A percentile compares a stretch with the other conserved stretches of the same genome.
Conservation (phyloP, 768 basidiomycete genomes). For the Lentinus tigrinus region DNA sequence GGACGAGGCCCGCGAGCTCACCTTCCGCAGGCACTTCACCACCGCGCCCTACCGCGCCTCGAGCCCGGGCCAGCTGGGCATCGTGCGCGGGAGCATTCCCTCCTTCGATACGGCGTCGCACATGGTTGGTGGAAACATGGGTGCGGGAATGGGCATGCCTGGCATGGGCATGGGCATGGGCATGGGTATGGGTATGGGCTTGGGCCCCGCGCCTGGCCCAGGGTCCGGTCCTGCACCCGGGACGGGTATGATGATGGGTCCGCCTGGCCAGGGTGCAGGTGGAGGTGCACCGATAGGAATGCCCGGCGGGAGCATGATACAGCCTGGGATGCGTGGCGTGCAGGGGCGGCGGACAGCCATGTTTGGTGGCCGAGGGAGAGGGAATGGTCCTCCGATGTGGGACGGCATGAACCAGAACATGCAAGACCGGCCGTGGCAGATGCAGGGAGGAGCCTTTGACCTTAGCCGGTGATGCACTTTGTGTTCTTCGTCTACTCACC, state of each 20-base stretch:
- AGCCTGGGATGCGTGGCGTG: conserved; percentile 42
- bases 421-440: conserved; percentile 46
- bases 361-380: conserved; percentile 48
- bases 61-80: conserved; percentile 15
- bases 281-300: conserved; percentile 8
- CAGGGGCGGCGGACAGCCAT: conserved; percentile 53
- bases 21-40: conserved; percentile 16
- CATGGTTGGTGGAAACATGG: background rate
- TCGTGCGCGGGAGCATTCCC: conserved; percentile 24
- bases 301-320: conserved; percentile 11
- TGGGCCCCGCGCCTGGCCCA: conserved; percentile 21
- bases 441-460: conserved; percentile 13
- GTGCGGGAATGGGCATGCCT: conserved; percentile 3
- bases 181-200: too few species aligned
- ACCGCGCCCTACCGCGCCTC: conserved; percentile 6
- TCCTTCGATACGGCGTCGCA: conserved; percentile 8
- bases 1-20: conserved; percentile 43
- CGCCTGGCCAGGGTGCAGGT: conserved; percentile 11
- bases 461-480: conserved; percentile 1
- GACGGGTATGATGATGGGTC: background rate
- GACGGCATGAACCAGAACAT: conserved; percentile 26
- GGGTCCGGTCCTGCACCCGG: conserved; percentile 12
- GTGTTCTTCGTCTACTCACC: background rate
- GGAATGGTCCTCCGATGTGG: conserved; percentile 33
- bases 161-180: conserved; percentile 9